These are phyloP conservation scores for Luzula sylvatica DNA, from an alignment of 176 grass and related monocot genomes.

Conservation along the genomic window DNA sequence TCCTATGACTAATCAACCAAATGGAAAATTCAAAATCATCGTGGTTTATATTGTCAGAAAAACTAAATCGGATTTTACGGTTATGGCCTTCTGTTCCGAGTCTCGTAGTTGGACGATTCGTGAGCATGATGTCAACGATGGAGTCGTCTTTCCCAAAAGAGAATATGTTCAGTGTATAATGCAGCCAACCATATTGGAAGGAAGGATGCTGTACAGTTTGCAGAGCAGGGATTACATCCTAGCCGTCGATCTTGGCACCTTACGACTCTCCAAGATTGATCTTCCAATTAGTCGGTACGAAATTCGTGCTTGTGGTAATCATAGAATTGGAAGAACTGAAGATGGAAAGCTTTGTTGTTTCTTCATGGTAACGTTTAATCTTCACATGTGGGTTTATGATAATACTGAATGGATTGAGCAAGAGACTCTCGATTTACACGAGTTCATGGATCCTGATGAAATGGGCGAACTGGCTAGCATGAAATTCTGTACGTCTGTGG, in stretches of 20 bases:
- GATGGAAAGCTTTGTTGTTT: conserved; percentile 40
- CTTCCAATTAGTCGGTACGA: background rate
- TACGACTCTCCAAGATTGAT: conserved; percentile 26
- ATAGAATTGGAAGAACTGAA: conserved; percentile 33
- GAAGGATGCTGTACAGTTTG: conserved; percentile 31
- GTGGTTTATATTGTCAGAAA: conserved; percentile 2
- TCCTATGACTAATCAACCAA: background rate
- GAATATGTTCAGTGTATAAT: background rate
- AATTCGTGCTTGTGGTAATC: conserved; percentile 21
- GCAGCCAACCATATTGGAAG: conserved; percentile 24
- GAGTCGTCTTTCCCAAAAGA: conserved; percentile 2
- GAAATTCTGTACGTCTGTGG: conserved; percentile 36
- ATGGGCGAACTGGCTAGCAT: conserved; percentile 15
- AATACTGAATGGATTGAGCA: conserved; percentile 17
- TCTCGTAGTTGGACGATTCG: background rate
- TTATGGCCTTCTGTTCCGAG: conserved; percentile 1
- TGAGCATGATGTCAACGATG: background rate
- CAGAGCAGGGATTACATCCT: conserved; percentile 27
- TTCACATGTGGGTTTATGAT: conserved; percentile 2
- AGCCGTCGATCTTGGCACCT: conserved; percentile 12
- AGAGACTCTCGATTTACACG: conserved; percentile 12
- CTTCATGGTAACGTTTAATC: conserved; percentile 14
- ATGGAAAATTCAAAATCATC: conserved; percentile 6
- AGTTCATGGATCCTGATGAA: conserved; percentile 7
- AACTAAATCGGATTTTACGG: background rate